Evolutionary conservation across 331 rosid species (phyloP).

Genomic region (Quercus lobata): DNA sequence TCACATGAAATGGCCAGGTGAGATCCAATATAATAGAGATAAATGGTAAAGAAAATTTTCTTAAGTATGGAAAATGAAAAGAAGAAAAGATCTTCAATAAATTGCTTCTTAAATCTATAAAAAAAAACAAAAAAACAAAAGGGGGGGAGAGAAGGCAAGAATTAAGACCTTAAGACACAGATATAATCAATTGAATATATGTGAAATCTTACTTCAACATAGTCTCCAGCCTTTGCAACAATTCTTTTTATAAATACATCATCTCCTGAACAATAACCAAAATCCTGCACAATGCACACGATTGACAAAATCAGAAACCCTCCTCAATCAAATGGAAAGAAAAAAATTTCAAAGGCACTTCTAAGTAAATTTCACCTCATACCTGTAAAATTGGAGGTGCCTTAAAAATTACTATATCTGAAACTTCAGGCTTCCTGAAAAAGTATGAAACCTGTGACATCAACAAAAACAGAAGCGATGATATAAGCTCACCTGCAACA

Average conservation of each 20-base stretch:
- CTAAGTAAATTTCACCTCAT: background rate
- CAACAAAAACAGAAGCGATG: constrained; percentile 3
- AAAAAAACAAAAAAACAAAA: too few species aligned
- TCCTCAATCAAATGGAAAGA: background rate
- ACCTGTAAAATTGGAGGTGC: constrained; percentile 83
- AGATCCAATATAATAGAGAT: constrained; percentile 7
- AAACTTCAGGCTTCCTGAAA: constrained; percentile 84
- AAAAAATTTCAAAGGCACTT: constrained; percentile 4
- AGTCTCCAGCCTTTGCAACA: constrained; percentile 93
- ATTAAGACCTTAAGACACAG: background rate
- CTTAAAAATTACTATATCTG: constrained; percentile 88
- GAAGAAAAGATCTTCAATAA: too few species aligned
- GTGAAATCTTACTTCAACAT: constrained; percentile 56
- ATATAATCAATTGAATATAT: background rate
- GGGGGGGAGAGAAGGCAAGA: background rate
- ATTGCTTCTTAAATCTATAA: too few species aligned
- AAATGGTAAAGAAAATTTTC: background rate
- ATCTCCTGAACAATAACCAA: constrained; percentile 62
- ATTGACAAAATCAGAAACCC: constrained; percentile 18
- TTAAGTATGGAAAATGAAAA: background rate
- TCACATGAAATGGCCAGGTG: constrained; percentile 1
- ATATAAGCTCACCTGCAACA: constrained; percentile 12
- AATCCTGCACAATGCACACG: constrained; percentile 36
- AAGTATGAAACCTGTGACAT: constrained; percentile 61
- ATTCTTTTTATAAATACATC: constrained; percentile 83